These are phyloP conservation scores for Scenedesmus sp. DNA, from an alignment of 163 green algal species.

Conservation along the genomic window DNA sequence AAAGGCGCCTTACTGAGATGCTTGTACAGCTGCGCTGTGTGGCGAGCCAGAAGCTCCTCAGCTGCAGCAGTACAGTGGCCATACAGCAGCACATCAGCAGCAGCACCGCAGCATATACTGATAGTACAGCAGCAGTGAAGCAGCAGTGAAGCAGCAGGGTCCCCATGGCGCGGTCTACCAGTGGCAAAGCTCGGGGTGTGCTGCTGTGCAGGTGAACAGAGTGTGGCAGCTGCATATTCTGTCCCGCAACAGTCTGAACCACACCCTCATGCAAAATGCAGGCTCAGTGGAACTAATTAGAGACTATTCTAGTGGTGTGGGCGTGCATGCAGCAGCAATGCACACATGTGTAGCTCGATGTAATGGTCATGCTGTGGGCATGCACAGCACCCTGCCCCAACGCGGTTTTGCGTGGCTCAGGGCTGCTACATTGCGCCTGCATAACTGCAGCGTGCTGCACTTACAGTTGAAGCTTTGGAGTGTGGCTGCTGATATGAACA, in stretches of 20 bases:
- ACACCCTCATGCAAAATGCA: no score
- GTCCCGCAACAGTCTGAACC: no score
- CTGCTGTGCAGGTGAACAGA: no score
- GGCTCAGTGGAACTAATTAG: no score
- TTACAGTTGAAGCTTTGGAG: constrained; percentile 78
- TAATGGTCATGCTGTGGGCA: background rate
- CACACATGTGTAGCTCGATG: background rate
- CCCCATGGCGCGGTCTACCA: no score
- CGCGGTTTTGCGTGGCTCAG: background rate
- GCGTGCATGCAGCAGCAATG: background rate
- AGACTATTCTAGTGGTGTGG: no score
- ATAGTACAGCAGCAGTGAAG: no score
- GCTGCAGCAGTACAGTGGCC: constrained; percentile 45
- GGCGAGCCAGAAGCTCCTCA: constrained; percentile 65
- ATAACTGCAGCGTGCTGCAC: constrained; percentile 1
- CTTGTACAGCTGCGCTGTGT: constrained; percentile 58
- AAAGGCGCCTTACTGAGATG: constrained; percentile 39
- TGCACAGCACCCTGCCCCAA: background rate
- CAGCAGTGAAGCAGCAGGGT: no score
- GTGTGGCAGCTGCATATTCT: no score
- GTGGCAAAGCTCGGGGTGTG: no score
- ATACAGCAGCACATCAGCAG: background rate
- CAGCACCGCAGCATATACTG: background rate
- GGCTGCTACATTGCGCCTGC: background rate
- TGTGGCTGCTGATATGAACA: constrained; percentile 77